Percentiles rank a stretch among this genome's conserved stretches.
These are phyloP conservation scores for Carex cristatella DNA, from an alignment of 176 grass and related monocot genomes.

Conservation along the genomic window DNA sequence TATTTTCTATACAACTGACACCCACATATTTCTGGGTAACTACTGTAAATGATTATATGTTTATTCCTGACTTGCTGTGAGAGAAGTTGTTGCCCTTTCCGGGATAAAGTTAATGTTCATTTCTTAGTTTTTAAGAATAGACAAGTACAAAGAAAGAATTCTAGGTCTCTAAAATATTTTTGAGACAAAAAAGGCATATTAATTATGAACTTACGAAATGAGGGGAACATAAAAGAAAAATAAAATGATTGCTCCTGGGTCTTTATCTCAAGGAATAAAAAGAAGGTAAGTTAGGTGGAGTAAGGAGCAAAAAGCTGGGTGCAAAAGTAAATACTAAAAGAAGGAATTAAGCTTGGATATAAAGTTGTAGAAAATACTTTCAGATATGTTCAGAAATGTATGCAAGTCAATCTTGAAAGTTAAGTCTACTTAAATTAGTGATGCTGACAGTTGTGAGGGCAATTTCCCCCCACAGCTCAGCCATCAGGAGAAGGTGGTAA, in stretches of 20 bases:
- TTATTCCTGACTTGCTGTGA: not conserved
- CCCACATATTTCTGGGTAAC: not conserved
- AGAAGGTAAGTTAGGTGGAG: not conserved
- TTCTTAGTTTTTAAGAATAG: not conserved
- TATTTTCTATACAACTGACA: not conserved
- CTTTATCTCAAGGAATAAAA: not conserved
- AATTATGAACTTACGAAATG: not conserved
- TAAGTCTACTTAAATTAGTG: not conserved
- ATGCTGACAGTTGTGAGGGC: not conserved
- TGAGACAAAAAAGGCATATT: not conserved
- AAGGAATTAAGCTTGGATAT: not conserved
- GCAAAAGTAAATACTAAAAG: not conserved
- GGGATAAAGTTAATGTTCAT: not conserved
- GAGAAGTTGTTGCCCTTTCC: not conserved
- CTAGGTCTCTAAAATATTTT: not conserved
- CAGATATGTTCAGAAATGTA: slow-evolving; percentile 1
- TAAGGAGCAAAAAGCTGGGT: not conserved
- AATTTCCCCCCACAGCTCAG: not conserved
- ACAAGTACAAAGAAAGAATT: not conserved
- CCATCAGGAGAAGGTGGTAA: not conserved
- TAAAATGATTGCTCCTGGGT: not conserved
- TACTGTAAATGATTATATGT: slow-evolving; percentile 4
- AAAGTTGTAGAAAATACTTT: not conserved
- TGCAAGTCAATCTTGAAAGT: not conserved
- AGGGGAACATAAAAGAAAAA: not conserved